phyloP scores from a whole-genome alignment of 225 moss, liverwort and hornwort species.

The Climacium dendroides region DNA sequence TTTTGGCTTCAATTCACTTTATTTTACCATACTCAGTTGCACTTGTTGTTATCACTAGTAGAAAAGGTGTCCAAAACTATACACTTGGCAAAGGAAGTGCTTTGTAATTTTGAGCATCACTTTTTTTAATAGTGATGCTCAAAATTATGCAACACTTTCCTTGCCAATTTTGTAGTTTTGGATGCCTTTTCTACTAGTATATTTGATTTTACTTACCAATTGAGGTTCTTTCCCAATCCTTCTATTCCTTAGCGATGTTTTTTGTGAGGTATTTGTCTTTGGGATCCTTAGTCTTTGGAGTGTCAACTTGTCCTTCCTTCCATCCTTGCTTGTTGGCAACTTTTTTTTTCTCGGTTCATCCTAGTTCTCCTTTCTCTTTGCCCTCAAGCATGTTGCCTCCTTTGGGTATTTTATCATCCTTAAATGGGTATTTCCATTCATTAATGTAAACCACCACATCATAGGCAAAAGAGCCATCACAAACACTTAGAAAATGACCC shows the following conservation, averaged over 20 bases:
- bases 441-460: fast-evolving
- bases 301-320: fast-evolving
- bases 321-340: not conserved
- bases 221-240: fast-evolving
- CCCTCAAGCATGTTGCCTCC: not conserved
- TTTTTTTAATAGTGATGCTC: not conserved
- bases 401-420: not conserved
- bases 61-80: fast-evolving
- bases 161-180: fast-evolving
- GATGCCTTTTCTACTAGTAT: fast-evolving
- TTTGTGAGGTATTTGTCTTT: fast-evolving
- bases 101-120: fast-evolving
- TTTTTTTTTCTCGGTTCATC: not conserved
- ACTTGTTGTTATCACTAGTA: not conserved
- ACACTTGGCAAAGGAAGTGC: not conserved
- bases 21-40: not conserved
- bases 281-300: fast-evolving
- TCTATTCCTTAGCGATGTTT: fast-evolving
- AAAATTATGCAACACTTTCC: fast-evolving
- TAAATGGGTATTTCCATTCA: fast-evolving
- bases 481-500: not conserved
- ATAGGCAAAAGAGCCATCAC: not conserved
- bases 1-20: not conserved
- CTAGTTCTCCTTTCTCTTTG: fast-evolving
- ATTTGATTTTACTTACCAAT: fast-evolving